Conservation (phyloP, 148 eudicot species). For the Chenopodium berlandieri region DNA sequence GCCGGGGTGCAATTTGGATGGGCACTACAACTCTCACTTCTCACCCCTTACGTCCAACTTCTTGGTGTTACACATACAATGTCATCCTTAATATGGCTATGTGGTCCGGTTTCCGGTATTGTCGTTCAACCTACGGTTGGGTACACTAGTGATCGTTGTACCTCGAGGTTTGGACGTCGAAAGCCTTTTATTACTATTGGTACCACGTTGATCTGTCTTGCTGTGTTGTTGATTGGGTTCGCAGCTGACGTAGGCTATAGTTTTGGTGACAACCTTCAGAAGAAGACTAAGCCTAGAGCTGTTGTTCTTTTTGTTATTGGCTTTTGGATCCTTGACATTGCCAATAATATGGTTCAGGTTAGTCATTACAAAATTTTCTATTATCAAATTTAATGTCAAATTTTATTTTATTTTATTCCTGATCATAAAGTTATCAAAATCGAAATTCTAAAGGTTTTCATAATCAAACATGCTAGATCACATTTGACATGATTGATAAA, state of each 20-base stretch:
- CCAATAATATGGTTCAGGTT: slow-evolving; percentile 64
- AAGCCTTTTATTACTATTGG: slow-evolving; percentile 75
- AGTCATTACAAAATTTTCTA: neutral
- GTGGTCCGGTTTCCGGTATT: slow-evolving; percentile 87
- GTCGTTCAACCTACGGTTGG: slow-evolving; percentile 80
- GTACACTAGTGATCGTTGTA: slow-evolving; percentile 56
- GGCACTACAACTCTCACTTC: slow-evolving; percentile 76
- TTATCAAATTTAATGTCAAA: neutral
- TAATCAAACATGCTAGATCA: too few relatives aligned
- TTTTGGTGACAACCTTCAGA: slow-evolving; percentile 44
- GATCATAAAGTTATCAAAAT: too few relatives aligned
- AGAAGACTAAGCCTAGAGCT: slow-evolving; percentile 55
- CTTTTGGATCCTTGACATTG: slow-evolving; percentile 81
- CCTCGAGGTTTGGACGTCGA: slow-evolving; percentile 58
- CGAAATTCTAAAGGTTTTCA: too few relatives aligned
- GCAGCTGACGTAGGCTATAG: slow-evolving; percentile 66
- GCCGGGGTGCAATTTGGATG: slow-evolving; percentile 88
- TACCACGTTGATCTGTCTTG: slow-evolving; percentile 38
- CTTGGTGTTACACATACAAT: slow-evolving; percentile 62
- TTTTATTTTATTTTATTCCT: too few relatives aligned
- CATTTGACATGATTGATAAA: too few relatives aligned
- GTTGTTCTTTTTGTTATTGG: slow-evolving; percentile 69
- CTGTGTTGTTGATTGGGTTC: slow-evolving; percentile 66
- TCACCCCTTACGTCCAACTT: slow-evolving; percentile 72
- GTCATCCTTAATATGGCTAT: slow-evolving; percentile 78